Conservation (phyloP, 2,329 filamentous ascomycete genomes). For the Penicillium sp. region DNA sequence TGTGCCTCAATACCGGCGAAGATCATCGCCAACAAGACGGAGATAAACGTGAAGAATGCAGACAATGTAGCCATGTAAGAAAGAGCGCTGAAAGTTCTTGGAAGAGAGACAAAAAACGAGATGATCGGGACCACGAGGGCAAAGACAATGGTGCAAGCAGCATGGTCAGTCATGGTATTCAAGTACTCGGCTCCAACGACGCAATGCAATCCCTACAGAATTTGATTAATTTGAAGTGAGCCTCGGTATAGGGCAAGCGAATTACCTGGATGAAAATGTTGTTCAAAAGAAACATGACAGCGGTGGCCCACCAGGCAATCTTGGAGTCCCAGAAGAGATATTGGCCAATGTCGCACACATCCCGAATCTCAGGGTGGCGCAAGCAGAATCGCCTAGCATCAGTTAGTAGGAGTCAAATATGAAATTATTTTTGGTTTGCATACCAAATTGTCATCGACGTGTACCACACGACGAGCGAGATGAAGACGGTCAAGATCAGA, state of each 20-base stretch:
- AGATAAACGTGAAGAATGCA: slow-evolving; percentile 84
- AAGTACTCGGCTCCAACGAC: slow-evolving; percentile 81
- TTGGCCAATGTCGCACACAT: slow-evolving; percentile 94
- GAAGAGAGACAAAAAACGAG: slow-evolving; percentile 75
- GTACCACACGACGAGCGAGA: slow-evolving; percentile 77
- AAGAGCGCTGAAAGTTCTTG: slow-evolving; percentile 77
- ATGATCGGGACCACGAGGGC: slow-evolving; percentile 69
- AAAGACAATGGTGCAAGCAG: slow-evolving; percentile 75
- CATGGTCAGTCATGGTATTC: slow-evolving; percentile 76
- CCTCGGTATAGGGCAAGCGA: background rate
- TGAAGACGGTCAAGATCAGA: slow-evolving; percentile 73
- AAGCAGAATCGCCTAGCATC: slow-evolving; percentile 87
- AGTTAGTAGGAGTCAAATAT: too few relatives aligned
- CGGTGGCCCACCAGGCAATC: slow-evolving; percentile 65
- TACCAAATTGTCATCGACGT: slow-evolving; percentile 67
- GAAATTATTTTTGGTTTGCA: slow-evolving; percentile 18
- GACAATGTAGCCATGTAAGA: slow-evolving; percentile 75
- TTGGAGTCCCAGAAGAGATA: slow-evolving; percentile 85
- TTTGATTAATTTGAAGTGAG: too few relatives aligned
- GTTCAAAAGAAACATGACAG: slow-evolving; percentile 87
- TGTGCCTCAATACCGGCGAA: slow-evolving; percentile 74
- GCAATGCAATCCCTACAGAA: slow-evolving; percentile 69
- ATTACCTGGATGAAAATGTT: slow-evolving; percentile 81
- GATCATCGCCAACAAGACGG: slow-evolving; percentile 76
- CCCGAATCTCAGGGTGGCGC: slow-evolving; percentile 82